Conservation (phyloP, 169 alveolate genomes). For the Cystoisospora suis region DNA sequence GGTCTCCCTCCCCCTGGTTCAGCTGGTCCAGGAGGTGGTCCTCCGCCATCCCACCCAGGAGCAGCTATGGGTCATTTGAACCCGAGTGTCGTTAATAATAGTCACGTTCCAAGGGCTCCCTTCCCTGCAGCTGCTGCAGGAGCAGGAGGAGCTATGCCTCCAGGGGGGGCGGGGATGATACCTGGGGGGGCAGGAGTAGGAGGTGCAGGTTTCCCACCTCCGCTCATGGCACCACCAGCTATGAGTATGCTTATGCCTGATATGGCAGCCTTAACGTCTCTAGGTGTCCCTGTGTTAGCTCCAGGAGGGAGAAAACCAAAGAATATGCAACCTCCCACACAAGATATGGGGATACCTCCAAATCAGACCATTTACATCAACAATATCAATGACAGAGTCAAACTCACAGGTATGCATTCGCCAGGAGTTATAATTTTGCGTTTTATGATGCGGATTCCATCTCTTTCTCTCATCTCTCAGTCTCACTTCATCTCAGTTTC, state of each 20-base stretch:
- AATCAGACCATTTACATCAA: slow-evolving; percentile 48
- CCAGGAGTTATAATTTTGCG: no score
- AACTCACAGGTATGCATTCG: slow-evolving; percentile 34
- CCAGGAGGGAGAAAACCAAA: slow-evolving; percentile 34
- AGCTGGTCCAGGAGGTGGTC: not conserved
- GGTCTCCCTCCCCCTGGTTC: not conserved
- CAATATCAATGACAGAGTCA: slow-evolving; percentile 44
- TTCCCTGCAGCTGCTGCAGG: no score
- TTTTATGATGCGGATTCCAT: no score
- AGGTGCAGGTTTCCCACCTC: slow-evolving; percentile 37
- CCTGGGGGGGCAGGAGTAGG: slow-evolving; percentile 4
- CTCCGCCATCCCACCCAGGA: no score
- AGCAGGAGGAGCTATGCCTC: slow-evolving; percentile 9
- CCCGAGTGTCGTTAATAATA: no score
- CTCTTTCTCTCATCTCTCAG: no score
- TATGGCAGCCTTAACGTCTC: slow-evolving; percentile 24
- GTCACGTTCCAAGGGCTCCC: no score
- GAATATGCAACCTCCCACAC: slow-evolving; percentile 45
- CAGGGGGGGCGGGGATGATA: slow-evolving; percentile 15
- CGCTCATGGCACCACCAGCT: slow-evolving; percentile 39
- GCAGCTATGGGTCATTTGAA: no score
- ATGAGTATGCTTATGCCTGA: slow-evolving; percentile 53
- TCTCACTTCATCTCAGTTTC: no score
- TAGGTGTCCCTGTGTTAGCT: not conserved
- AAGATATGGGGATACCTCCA: slow-evolving; percentile 42